Evolutionary conservation across 768 basidiomycete genomes (phyloP), one percentile per base, ranked within the genome.

Genomic region (Megacollybia marginata): DNA sequence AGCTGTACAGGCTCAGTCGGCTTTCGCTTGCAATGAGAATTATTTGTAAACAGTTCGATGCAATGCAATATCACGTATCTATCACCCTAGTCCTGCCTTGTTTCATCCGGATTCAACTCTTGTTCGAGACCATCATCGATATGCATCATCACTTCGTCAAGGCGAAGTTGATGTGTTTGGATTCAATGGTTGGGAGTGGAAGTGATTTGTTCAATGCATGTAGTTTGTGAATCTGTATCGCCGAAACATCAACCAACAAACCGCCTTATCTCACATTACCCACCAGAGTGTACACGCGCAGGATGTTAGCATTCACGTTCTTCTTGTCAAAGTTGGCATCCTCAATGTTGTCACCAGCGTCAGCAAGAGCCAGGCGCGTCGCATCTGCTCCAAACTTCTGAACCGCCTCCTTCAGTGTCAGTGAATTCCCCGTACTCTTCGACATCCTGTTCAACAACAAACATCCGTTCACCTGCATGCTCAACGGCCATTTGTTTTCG

Each of bases 291-390:
- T 94, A 87, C 54, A 99, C 72, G 47, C 96, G 79, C 62, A 98
- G 66, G 62, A 99, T 98, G 54, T 91, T 92, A 10, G 96, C 93
- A 63, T 98, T 99, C 15, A 95, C 96, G 5, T 87, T 89, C 72
- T 92, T 89, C 75, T 98, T 95, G 62, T 99, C 96, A 59, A 98
- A 99, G 73, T 99, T 99, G 42, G 95, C 95, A 67, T 99, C 96
- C 66, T 96, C 94, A 57, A 97, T 78, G 46, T 93, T 92, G 64
- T 99, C 96, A 12, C 96, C 96, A 23, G 93, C 92, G 70, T 98
- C 95, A 20, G 96, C 96, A 66, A 99, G 75, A 16, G 83, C 78
- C 70, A 99, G 68, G 49, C 96, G 76, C 59, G 88, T 94, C 32
- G 94, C 91, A 64, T 98, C 96, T 33, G 96, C 93, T 51, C 96